Evolutionary conservation across 2,329 filamentous ascomycete genomes (phyloP), one percentile per base, ranked within the genome.

Genomic region (Pseudogymnoascus sp.): DNA sequence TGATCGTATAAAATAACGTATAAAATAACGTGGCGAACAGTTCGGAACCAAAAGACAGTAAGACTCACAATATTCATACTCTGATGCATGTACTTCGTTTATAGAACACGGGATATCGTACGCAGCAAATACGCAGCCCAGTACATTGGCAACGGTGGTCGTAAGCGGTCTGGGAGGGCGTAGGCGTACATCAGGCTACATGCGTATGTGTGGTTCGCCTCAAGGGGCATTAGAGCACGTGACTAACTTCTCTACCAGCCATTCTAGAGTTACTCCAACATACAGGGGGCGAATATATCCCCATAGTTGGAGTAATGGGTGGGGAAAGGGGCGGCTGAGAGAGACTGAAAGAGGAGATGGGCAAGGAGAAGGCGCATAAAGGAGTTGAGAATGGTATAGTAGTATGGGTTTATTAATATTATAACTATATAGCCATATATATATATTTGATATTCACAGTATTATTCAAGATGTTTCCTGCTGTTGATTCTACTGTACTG

Each of bases 291-390:
- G 23, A 50, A 28, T 47, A 28, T 47, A 25, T 50, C 47, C 47
- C 47, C 47, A 18, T 53, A 53, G 47, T 53, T 53, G 47, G 47
- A 16, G 23, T 44, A 23, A 33, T 33, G 5, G 28, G 47, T 56
- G 47, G 47, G 28, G 47, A 25, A 47, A 44, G 60, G 33, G 42
- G 35, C 25, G 28, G 18, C 28, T 28, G 28, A 28, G 40, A 60
- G 38, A 38, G 59, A 31, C 37, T 61, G 59, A 44, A 44, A 42
- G 59, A 44, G 59, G 59, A 10, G 40, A 61, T 16, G 35, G 25
- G 28, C 1, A 16, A 5, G 3, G 7, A 47, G 31, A 47, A 25
- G 23, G 21, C 8, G 23, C 6, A 47, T 40, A 47, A 23, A 31
- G n/a, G 44, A 50, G 50, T 1, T 2, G 25, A 8, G 6, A 7